Percentiles rank a stretch among this genome's conserved stretches.
Conservation (phyloP, 2,329 filamentous ascomycete genomes). For the Trichoderma cornu-damae region DNA sequence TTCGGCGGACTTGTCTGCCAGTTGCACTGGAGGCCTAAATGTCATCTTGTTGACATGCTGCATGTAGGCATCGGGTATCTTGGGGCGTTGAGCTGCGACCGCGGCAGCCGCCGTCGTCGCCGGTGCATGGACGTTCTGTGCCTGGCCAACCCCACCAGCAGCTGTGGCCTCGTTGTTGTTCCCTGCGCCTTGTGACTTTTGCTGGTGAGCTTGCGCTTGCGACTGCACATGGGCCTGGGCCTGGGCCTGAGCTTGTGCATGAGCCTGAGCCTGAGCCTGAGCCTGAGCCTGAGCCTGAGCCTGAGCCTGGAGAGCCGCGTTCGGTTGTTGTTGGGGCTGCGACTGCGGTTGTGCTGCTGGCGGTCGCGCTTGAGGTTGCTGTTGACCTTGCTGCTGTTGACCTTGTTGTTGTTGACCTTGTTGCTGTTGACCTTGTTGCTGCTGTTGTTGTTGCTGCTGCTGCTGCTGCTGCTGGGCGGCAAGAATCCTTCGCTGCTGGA, state of each 20-base stretch:
- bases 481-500: slow-evolving; percentile 38
- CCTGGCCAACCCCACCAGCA: slow-evolving; percentile 19
- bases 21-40: slow-evolving; percentile 41
- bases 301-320: slow-evolving; percentile 17
- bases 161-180: slow-evolving; percentile 3
- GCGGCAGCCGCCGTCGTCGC: slow-evolving; percentile 20
- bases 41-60: slow-evolving; percentile 45
- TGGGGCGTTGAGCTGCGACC: slow-evolving; percentile 27
- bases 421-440: slow-evolving; percentile 24
- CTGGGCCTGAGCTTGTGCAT: slow-evolving; percentile 22
- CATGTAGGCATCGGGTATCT: slow-evolving; percentile 41
- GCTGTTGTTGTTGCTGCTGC: slow-evolving; percentile 26
- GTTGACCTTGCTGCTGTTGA: no score
- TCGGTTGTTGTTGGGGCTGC: slow-evolving; percentile 24
- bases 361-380: neutral
- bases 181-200: slow-evolving; percentile 17
- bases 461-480: slow-evolving; percentile 33
- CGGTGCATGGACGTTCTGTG: slow-evolving; percentile 23
- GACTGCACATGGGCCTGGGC: slow-evolving; percentile 10
- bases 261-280: slow-evolving; percentile 20
- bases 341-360: slow-evolving; percentile 26
- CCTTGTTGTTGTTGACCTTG: no score
- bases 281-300: slow-evolving; percentile 25
- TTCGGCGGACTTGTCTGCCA: slow-evolving; percentile 41
- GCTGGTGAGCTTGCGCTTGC: slow-evolving; percentile 12